Evolutionary conservation across 192 early-diverging fungal species (phyloP), one percentile per base, ranked within the genome.

Genomic region (Dissophora globulifera): DNA sequence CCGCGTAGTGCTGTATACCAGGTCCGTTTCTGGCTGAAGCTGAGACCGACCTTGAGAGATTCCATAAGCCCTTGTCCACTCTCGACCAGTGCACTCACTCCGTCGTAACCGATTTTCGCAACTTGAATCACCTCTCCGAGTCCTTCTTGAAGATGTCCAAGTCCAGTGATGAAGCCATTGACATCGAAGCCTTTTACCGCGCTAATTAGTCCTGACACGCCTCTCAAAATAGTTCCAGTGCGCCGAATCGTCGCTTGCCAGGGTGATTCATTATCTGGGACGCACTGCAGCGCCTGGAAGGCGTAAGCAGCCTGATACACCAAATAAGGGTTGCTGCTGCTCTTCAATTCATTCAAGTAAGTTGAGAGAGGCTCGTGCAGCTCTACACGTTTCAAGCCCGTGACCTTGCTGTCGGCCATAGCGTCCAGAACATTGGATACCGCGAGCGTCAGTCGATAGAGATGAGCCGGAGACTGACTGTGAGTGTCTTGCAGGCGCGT

Each of bases 1-100:
- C 23, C 58, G 31, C 58, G 41, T 12, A 59, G 25, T 13, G 27
- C 25, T 47, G 58, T 22, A 59, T 59, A 59, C 58, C 58, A 59
- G 3, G 20, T 10, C 3, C 43, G 42, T 20, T 48, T 59, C 2
- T 23, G 43, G 19, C 17, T 48, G 19, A 59, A 30, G 5, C 17
- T 47, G 45, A 59, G 15, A 3, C 45, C 58, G 1, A 10, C 31
- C 30, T 53, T 29, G 26, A 59, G 58, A 17, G 26, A 9, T 4
- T 59, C 45, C 42, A 25, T 9, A 5, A 59, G 32, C 8, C 29
- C 15, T n/a, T 59, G 42, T 17, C 58, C 45, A n/a, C 43, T 59
- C 42, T 59, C 27, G 13, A 17, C 20, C 25, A 59, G 26, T 9
- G 7, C 23, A 3, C 4, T 48, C 9, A 27, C 45, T 4, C 20